Conservation (phyloP, 169 alveolate genomes). For the Ichthyophthirius multifiliis region DNA sequence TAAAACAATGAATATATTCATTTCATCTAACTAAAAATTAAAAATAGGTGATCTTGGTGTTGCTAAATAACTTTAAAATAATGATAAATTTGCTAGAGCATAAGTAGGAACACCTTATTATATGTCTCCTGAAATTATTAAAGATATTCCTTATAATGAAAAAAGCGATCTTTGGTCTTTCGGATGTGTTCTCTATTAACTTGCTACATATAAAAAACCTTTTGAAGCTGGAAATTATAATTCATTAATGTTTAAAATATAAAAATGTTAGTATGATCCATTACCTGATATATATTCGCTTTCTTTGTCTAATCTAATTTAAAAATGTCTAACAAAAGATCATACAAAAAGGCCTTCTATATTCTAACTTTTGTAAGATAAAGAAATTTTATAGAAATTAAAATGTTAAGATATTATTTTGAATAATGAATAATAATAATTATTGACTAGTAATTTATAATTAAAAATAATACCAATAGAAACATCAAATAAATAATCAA, state of each 20-base stretch:
- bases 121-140: conserved; percentile 98
- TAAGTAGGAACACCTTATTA: conserved; percentile 98
- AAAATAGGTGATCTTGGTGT: conserved; percentile 82
- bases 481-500: too few relatives aligned
- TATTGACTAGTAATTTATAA: too few relatives aligned
- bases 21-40: conserved; percentile 45
- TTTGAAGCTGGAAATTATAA: conserved; percentile 59
- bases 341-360: background rate
- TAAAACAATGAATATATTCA: conserved; percentile 68
- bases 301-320: background rate
- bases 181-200: conserved; percentile 89
- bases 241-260: conserved; percentile 53
- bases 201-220: conserved; percentile 72
- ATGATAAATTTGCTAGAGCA: conserved; percentile 15
- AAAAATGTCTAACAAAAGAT: conserved; percentile 4
- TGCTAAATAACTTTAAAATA: conserved; percentile 56
- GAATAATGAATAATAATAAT: too few relatives aligned
- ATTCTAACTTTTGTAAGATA: too few relatives aligned
- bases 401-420: too few relatives aligned
- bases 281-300: conserved; percentile 23
- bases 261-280: conserved; percentile 41
- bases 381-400: too few relatives aligned
- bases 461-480: too few relatives aligned
- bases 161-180: conserved; percentile 99
- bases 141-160: conserved; percentile 96